These are phyloP conservation scores for Clonostachys byssicola DNA, from an alignment of 2,329 filamentous ascomycete genomes.

Conservation along the genomic window DNA sequence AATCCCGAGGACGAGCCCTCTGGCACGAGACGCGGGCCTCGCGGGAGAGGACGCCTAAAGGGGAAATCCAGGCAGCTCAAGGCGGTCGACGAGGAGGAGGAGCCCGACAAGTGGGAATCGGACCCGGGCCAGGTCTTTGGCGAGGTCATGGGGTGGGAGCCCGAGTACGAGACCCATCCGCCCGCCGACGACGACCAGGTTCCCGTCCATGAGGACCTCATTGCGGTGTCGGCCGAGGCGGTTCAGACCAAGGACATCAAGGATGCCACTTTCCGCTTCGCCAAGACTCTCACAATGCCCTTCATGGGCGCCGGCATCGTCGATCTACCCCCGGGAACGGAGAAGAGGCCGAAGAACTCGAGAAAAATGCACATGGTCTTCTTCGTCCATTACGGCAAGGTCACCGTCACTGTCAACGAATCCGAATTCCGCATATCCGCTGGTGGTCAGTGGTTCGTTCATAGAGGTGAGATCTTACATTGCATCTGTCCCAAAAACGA, in stretches of 20 bases:
- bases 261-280: conserved; percentile 76
- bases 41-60: conserved; percentile 19
- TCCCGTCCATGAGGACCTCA: conserved; percentile 47
- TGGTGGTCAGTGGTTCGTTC: conserved; percentile 91
- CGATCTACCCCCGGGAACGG: conserved; percentile 76
- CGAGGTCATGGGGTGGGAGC: conserved; percentile 60
- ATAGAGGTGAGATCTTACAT: conserved; percentile 79
- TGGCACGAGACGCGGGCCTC: conserved; percentile 14
- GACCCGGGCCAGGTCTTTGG: conserved; percentile 61
- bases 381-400: conserved; percentile 80
- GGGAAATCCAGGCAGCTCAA: conserved; percentile 21
- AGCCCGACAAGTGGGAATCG: conserved; percentile 63
- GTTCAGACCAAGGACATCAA: conserved; percentile 56
- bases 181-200: conserved; percentile 50
- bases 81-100: conserved; percentile 34
- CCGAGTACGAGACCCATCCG: conserved; percentile 48
- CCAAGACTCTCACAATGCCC: conserved; percentile 77
- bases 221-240: conserved; percentile 51
- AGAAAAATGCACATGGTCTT: conserved; percentile 97
- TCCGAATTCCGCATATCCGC: conserved; percentile 77
- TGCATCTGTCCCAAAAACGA: no score
- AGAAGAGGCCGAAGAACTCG: conserved; percentile 88
- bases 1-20: conserved; percentile 53
- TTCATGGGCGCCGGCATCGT: conserved; percentile 91
- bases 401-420: conserved; percentile 73